Conservation (phyloP, 495 filamentous ascomycete species). For the Aspergillus indologenus region DNA sequence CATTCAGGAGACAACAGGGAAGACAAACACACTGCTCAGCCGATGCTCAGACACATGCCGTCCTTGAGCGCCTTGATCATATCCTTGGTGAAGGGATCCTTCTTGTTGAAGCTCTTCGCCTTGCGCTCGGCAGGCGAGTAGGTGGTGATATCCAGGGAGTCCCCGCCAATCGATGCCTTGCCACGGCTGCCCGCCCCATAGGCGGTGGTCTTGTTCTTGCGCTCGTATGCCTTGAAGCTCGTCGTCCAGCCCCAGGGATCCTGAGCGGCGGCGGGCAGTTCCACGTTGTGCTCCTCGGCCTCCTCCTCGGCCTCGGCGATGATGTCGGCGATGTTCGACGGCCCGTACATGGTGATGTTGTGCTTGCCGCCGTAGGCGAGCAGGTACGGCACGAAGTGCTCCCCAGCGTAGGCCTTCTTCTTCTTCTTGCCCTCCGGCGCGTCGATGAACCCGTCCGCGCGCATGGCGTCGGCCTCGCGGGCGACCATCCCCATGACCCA, state of each 20-base stretch:
- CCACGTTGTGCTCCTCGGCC: constrained; percentile 12
- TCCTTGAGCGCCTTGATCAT: constrained; percentile 24
- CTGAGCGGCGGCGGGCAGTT: constrained; percentile 15
- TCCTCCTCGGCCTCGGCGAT: constrained; percentile 12
- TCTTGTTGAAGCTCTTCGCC: constrained; percentile 17
- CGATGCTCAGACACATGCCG: constrained; percentile 17
- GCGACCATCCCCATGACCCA: constrained; percentile 27
- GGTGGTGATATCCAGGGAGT: constrained; percentile 26
- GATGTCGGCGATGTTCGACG: constrained; percentile 8
- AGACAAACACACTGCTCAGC: background rate
- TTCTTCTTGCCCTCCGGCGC: background rate
- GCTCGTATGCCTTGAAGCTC: constrained; percentile 11
- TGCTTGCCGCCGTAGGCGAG: constrained; percentile 22
- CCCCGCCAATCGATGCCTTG: constrained; percentile 20
- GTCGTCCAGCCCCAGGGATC: constrained; percentile 23
- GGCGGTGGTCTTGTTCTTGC: background rate
- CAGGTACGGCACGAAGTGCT: constrained; percentile 12
- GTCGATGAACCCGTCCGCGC: background rate
- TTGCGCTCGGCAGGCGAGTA: constrained; percentile 22
- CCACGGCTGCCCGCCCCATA: background rate
- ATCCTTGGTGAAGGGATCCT: constrained; percentile 22
- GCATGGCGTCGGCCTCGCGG: constrained; percentile 2
- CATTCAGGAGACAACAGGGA: too few species aligned
- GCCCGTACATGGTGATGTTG: constrained; percentile 16
- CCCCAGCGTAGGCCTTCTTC: constrained; percentile 13